Evolutionary conservation across 345 rosid species (phyloP).

Genomic region (Populus deltoides): DNA sequence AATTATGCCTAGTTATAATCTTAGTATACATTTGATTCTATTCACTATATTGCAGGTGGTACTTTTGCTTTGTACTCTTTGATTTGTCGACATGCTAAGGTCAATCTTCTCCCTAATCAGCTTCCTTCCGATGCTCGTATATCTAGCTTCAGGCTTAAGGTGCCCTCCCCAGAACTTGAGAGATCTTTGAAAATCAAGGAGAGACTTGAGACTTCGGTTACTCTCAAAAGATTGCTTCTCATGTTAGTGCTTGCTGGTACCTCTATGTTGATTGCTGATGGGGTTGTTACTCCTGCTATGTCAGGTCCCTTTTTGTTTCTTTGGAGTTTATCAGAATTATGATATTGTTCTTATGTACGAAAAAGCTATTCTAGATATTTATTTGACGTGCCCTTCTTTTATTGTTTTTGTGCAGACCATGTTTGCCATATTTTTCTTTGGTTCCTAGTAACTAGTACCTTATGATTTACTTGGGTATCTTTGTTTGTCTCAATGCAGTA

Average conservation of each 20-base stretch:
- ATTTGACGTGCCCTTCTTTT: not conserved
- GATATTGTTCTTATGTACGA: not conserved
- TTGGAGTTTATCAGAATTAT: not conserved
- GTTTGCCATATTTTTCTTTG: not conserved
- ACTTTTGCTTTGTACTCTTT: conserved; percentile 95
- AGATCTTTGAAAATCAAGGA: conserved; percentile 94
- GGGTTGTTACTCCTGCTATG: conserved; percentile 96
- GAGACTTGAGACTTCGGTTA: conserved; percentile 72
- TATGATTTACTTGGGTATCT: not conserved
- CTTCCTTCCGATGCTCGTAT: conserved; percentile 94
- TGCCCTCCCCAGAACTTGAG: conserved; percentile 96
- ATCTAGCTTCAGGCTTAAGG: conserved; percentile 95
- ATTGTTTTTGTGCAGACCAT: not conserved
- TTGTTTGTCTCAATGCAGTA: conserved; percentile 53
- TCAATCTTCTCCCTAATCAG: conserved; percentile 94
- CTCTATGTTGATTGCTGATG: conserved; percentile 97
- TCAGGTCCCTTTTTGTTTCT: conserved; percentile 63
- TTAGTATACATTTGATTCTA: not conserved
- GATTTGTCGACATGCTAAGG: conserved; percentile 95
- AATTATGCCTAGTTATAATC: not conserved
- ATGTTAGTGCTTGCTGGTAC: conserved; percentile 93
- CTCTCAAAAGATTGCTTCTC: conserved; percentile 77
- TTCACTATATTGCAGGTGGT: conserved; percentile 57
- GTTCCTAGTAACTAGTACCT: conserved; percentile 1
- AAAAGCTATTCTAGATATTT: not conserved